Evolutionary conservation across 192 early-diverging fungal genomes (phyloP), one percentile per base, ranked within the genome.

Genomic region (Backusella liffmaniae): DNA sequence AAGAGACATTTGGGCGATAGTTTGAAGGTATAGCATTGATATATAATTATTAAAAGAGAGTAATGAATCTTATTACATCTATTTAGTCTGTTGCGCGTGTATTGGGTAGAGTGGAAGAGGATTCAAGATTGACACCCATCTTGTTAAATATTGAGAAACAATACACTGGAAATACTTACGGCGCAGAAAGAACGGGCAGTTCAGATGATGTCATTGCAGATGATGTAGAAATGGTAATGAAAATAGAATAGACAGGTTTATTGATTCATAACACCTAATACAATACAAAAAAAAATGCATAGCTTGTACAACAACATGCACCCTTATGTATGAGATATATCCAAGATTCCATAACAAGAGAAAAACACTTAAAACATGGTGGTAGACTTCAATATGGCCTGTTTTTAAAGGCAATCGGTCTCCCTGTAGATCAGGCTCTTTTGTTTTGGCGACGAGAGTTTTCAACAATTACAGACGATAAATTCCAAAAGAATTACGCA

Each of bases 361-460:
- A 96, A 75, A 91, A 85, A 36, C 98, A 99, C 80, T 82, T 97
- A 39, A 90, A 91, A 46, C 96, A 99, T 79, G 87, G 84, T 67
- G 96, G 94, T 13, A 90, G 98, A 76, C 92, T 96, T 84, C 96
- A 97, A 76, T 93, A 92, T 67, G 94, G 95, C 5, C 86, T 99
- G 51, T 99, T 99, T 83, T 89, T 99, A 73, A 99, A 99, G 84
- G 96, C 94, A 44, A 93, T 95, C 66, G 96, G 96, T 35, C 85
- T 99, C 4, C 82, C 91, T 5, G 71, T 99, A 53, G 94, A 96
- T 15, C 95, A 99, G 79, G 94, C 98, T 0, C 83, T 99, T 66
- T 77, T 92, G 12, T 99, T 95, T 83, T 99, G 98, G 98, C 88
- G 92, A 59, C 88, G 82, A 36, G 92, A 94, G 0, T 98, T 99